Evolutionary conservation across 2,329 filamentous ascomycete genomes (phyloP).

Genomic region (Clarireedia paspali): DNA sequence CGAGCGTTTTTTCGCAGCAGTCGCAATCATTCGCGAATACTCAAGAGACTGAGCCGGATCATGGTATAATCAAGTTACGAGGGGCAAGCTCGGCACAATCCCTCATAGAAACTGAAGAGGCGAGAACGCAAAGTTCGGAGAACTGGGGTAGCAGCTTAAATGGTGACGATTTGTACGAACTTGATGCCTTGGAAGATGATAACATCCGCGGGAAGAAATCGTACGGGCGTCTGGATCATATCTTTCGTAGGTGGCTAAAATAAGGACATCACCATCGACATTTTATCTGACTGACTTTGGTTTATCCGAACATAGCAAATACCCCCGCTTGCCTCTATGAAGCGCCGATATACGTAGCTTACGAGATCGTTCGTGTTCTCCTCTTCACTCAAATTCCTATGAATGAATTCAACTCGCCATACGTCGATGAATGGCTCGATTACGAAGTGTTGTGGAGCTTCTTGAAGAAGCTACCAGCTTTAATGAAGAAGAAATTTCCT

Average conservation of each 20-base stretch:
- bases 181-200: neutral
- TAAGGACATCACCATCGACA: no score
- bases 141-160: neutral
- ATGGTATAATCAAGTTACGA: neutral
- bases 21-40: neutral
- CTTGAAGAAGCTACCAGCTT: slow-evolving; percentile 34
- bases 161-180: neutral
- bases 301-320: slow-evolving; percentile 10
- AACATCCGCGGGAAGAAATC: neutral
- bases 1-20: slow-evolving; percentile 14
- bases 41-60: slow-evolving; percentile 13
- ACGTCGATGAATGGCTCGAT: slow-evolving; percentile 32
- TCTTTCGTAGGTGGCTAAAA: neutral
- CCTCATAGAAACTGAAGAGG: neutral
- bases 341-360: slow-evolving; percentile 18
- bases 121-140: neutral
- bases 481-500: slow-evolving; percentile 41
- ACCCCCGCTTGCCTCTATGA: slow-evolving; percentile 15
- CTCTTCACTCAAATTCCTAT: slow-evolving; percentile 21
- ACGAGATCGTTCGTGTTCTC: slow-evolving; percentile 28
- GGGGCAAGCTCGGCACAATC: neutral
- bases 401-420: slow-evolving; percentile 10
- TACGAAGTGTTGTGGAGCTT: slow-evolving; percentile 37
- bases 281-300: no score
- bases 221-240: slow-evolving; percentile 3